Base-by-base conservation (phyloP, 768 basidiomycete genomes). In the Rhizopogon sp. region DNA sequence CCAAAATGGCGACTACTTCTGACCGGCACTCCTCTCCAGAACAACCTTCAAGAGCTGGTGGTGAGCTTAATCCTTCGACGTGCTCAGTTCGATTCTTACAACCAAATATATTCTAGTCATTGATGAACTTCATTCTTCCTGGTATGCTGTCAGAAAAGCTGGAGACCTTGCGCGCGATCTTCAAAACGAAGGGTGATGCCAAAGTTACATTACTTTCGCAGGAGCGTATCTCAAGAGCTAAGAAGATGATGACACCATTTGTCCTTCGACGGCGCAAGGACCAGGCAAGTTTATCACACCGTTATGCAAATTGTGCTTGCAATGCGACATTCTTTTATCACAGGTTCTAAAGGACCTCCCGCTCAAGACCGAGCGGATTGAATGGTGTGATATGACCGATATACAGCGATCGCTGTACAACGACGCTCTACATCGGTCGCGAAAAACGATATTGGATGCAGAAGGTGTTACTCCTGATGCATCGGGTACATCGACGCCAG, bases 191-290 rank as follows among this genome's bases (percentile, higher is more conserved):
- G 59, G 91, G 93, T n/a, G 91, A 95, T 63, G 87, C 90, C 11
- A 90, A 90, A 56, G 82, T 90, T 49, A 88, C 90, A 28, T 70
- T 98, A 22, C 85, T 98, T 25, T 91, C 96, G 4, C 88, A 92
- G 65, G 89, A 95, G 67, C 89, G 97, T 49, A 90, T 98, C 22
- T 93, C 91, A 17, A 76, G 95, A 58, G 97, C 97, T 6, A 96
- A 98, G 74, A 93, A 93, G 69, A 98, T 99, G 94, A 93, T 99
- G 90, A 97, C 93, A 6, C 97, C 97, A 0, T 99, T 99, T 68
- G 95, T 98, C 22, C 78, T 99, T 17, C 88, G 97, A n/a, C 82
- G 97, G 56, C 82, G 95, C 62, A 99, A 99, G 72, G 93, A 95
- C 63, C 94, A 97, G 74, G 90, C 84, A 63, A 47, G 75, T 57